These are phyloP conservation scores for Arachis hypogaea DNA, from an alignment of 306 rosid genomes.

Conservation along the genomic window DNA sequence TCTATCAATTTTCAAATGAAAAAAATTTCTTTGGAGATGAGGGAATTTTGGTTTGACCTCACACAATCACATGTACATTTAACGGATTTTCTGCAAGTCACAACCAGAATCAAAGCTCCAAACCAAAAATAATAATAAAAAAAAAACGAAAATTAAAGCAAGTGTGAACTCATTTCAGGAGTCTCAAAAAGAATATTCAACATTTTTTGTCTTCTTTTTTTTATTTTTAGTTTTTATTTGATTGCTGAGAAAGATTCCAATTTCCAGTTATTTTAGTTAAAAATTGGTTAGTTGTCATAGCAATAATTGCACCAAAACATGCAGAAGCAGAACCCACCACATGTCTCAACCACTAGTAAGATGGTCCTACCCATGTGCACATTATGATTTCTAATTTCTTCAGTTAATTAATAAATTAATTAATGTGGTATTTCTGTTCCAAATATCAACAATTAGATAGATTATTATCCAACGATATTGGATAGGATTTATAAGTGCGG, in stretches of 20 bases:
- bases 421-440: slow-evolving; percentile 1
- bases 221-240: background rate
- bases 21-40: no score
- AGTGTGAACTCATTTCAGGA: background rate
- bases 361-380: slow-evolving; percentile 54
- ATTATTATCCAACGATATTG: slow-evolving; percentile 26
- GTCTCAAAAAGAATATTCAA: slow-evolving; percentile 17
- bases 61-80: no score
- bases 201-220: background rate
- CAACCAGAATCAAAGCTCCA: background rate
- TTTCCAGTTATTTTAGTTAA: background rate
- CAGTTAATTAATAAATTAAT: no score
- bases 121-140: background rate
- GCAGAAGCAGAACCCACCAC: slow-evolving; percentile 31
- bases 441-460: no score
- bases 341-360: slow-evolving; percentile 29
- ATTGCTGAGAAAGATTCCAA: slow-evolving; percentile 43
- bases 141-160: background rate
- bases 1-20: no score
- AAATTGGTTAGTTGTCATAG: background rate
- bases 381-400: background rate
- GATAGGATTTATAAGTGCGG: slow-evolving; percentile 22
- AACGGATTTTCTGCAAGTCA: background rate
- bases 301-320: slow-evolving; percentile 34
- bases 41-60: no score